Conservation (phyloP, 345 rosid species). For the Clarkia xantiana region DNA sequence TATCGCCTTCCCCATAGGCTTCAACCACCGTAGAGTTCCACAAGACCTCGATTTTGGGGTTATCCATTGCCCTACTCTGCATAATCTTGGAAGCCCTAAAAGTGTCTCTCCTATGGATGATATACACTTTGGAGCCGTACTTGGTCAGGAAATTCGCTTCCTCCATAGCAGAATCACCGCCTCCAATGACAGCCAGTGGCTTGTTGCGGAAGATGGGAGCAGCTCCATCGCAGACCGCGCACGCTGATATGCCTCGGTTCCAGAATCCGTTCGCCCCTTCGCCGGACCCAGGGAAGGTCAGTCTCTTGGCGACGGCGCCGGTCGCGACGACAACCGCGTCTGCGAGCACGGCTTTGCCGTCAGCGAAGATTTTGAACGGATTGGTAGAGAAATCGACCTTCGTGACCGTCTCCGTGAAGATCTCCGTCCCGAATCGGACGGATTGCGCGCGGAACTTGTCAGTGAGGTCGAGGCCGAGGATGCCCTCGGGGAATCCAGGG, state of each 20-base stretch:
- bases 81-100: slow-evolving; percentile 95
- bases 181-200: slow-evolving; percentile 79
- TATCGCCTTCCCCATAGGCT: slow-evolving; percentile 52
- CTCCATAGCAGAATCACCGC: slow-evolving; percentile 98
- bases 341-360: slow-evolving; percentile 42
- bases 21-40: slow-evolving; percentile 69
- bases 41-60: slow-evolving; percentile 70
- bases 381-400: slow-evolving; percentile 49
- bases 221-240: slow-evolving; percentile 99
- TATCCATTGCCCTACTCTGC: slow-evolving; percentile 49
- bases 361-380: slow-evolving; percentile 61
- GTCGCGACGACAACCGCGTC: slow-evolving; percentile 77
- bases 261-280: slow-evolving; percentile 41
- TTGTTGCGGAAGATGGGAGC: slow-evolving; percentile 77
- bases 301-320: slow-evolving; percentile 72
- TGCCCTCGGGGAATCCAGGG: slow-evolving; percentile 86
- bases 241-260: slow-evolving; percentile 91
- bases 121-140: slow-evolving; percentile 69
- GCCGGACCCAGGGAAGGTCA: slow-evolving; percentile 53
- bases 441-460: slow-evolving; percentile 70
- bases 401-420: slow-evolving; percentile 69
- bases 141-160: slow-evolving; percentile 88
- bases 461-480: slow-evolving; percentile 48
- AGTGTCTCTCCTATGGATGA: slow-evolving; percentile 65
- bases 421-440: slow-evolving; percentile 57